Conservation (phyloP, 176 grass and related monocot genomes). For the Oryza nivara region DNA sequence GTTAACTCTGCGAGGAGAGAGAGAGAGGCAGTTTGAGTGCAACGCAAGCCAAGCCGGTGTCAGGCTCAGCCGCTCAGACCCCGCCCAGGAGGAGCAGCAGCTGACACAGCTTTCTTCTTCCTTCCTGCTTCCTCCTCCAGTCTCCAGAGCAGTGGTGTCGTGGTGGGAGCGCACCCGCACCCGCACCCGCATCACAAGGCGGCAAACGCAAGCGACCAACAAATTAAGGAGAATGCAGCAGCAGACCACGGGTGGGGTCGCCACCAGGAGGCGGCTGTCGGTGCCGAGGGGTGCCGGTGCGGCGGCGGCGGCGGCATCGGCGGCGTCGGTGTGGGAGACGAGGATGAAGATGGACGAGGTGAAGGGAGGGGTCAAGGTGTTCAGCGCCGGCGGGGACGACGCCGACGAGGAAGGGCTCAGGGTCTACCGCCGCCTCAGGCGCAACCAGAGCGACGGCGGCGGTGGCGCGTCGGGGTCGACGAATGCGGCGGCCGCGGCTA, state of each 20-base stretch:
- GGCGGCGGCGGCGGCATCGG: constrained; percentile 25
- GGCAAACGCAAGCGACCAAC: constrained; percentile 50
- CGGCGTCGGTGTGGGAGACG: constrained; percentile 69
- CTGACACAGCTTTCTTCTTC: background rate
- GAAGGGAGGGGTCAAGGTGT: constrained; percentile 88
- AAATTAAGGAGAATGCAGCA: constrained; percentile 46
- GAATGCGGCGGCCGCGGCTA: constrained; percentile 34
- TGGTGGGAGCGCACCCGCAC: background rate
- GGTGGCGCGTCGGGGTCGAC: background rate
- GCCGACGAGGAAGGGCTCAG: constrained; percentile 79
- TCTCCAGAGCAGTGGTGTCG: background rate
- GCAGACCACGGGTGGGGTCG: background rate
- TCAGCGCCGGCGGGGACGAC: constrained; percentile 54
- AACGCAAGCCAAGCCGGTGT: constrained; percentile 22
- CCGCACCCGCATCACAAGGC: background rate
- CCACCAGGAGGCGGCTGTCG: constrained; percentile 56
- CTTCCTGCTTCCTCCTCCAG: background rate
- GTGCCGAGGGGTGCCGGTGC: constrained; percentile 30
- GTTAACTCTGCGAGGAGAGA: too few relatives aligned
- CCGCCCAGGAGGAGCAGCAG: constrained; percentile 13
- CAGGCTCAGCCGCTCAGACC: background rate
- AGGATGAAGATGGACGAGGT: constrained; percentile 92
- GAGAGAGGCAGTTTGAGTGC: background rate
- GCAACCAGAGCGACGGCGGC: constrained; percentile 67
- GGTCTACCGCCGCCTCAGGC: constrained; percentile 62